Evolutionary conservation across 1,284 basidiomycete genomes (phyloP).

Genomic region (Amylostereum areolatum): DNA sequence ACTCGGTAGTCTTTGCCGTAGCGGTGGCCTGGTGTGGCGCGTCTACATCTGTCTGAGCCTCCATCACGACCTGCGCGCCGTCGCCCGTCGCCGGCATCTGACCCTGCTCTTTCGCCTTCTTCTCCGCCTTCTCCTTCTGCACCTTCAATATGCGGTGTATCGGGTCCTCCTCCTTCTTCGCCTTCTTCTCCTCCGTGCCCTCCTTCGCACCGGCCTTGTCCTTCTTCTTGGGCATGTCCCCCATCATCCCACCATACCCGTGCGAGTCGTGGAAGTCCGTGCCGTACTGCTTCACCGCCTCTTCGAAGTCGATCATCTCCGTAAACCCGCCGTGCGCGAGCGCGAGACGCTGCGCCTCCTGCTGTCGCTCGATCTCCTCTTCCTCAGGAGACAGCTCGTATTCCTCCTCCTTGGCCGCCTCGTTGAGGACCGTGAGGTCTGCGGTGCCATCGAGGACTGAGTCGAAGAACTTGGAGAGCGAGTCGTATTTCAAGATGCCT

Average conservation of each 20-base stretch:
- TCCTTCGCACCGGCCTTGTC: slow-evolving; percentile 7
- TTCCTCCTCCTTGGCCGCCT: slow-evolving; percentile 24
- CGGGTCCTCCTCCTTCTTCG: slow-evolving; percentile 20
- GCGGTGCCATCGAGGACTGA: slow-evolving; percentile 60
- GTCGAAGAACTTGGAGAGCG: slow-evolving; percentile 63
- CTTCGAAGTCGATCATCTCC: slow-evolving; percentile 47
- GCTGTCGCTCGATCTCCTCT: slow-evolving; percentile 41
- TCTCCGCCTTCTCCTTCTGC: slow-evolving; percentile 21
- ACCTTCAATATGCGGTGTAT: slow-evolving; percentile 23
- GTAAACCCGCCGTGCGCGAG: slow-evolving; percentile 45
- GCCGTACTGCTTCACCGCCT: slow-evolving; percentile 37
- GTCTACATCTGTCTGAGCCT: slow-evolving; percentile 11
- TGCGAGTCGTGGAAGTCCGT: slow-evolving; percentile 37
- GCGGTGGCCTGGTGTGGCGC: slow-evolving; percentile 20
- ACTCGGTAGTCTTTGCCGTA: slow-evolving; percentile 6
- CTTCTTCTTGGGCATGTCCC: slow-evolving; percentile 21
- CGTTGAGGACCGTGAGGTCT: slow-evolving; percentile 39
- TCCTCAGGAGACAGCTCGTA: slow-evolving; percentile 37
- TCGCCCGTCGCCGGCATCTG: slow-evolving; percentile 27
- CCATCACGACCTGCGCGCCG: slow-evolving; percentile 21
- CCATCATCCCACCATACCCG: slow-evolving; percentile 41
- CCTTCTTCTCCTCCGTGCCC: slow-evolving; percentile 2
- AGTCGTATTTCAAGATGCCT: slow-evolving; percentile 63
- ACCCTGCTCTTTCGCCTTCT: slow-evolving; percentile 17
- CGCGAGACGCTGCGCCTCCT: slow-evolving; percentile 46